Conservation (phyloP, 192 early-diverging fungal genomes). For the Mortierella hygrophila region DNA sequence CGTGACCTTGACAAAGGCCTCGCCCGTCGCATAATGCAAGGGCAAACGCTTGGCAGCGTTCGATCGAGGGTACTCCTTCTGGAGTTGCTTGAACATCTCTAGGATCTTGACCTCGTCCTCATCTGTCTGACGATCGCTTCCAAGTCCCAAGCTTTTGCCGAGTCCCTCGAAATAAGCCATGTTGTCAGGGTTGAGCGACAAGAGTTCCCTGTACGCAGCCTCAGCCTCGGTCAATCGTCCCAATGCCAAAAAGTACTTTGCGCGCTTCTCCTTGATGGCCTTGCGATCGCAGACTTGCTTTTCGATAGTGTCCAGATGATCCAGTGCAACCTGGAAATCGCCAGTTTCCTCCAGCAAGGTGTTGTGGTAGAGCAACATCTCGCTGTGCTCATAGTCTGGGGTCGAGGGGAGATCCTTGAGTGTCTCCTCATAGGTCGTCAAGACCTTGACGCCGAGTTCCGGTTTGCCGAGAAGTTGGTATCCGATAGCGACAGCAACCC, state of each 20-base stretch:
- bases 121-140: slow-evolving; percentile 13
- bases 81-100: slow-evolving; percentile 52
- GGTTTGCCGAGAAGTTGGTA: slow-evolving; percentile 83
- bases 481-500: slow-evolving; percentile 87
- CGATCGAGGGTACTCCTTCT: slow-evolving; percentile 81
- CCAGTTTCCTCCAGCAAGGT: slow-evolving; percentile 85
- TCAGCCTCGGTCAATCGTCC: slow-evolving; percentile 78
- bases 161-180: slow-evolving; percentile 77
- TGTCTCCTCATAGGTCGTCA: slow-evolving; percentile 76
- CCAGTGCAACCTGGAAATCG: slow-evolving; percentile 78
- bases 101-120: slow-evolving; percentile 42
- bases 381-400: slow-evolving; percentile 77
- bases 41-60: slow-evolving; percentile 82
- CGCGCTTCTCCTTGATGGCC: slow-evolving; percentile 82
- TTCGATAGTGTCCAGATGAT: slow-evolving; percentile 81
- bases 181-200: slow-evolving; percentile 85
- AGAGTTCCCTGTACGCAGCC: slow-evolving; percentile 76
- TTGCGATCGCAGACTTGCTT: slow-evolving; percentile 79
- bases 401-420: slow-evolving; percentile 57
- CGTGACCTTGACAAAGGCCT: slow-evolving; percentile 67
- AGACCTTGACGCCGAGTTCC: slow-evolving; percentile 78
- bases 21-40: slow-evolving; percentile 78
- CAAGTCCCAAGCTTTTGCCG: slow-evolving; percentile 62
- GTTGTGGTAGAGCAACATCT: slow-evolving; percentile 89
- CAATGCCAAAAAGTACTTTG: slow-evolving; percentile 71